Percentiles rank a stretch among this genome's conserved stretches.
These are phyloP conservation scores for Hirsutella minnesotensis DNA, from an alignment of 2,329 filamentous ascomycete species.

Conservation along the genomic window DNA sequence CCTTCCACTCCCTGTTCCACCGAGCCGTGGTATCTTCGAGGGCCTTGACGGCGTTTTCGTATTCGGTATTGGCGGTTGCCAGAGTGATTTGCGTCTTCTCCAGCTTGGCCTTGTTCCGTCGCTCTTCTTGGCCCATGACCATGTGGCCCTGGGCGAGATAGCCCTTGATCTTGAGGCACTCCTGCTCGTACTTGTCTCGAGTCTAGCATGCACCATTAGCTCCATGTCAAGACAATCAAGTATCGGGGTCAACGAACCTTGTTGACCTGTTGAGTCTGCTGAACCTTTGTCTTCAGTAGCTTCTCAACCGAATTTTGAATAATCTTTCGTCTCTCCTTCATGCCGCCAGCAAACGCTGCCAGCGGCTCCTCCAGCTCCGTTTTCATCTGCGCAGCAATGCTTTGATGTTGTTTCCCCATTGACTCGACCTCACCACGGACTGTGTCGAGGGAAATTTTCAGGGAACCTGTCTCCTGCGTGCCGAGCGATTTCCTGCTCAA, in stretches of 20 bases:
- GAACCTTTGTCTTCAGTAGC: constrained; percentile 80
- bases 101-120: constrained; percentile 96
- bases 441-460: constrained; percentile 76
- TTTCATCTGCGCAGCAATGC: constrained; percentile 89
- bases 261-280: constrained; percentile 83
- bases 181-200: constrained; percentile 90
- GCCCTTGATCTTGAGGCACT: constrained; percentile 95
- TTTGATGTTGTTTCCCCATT: constrained; percentile 88
- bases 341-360: constrained; percentile 79
- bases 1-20: constrained; percentile 98
- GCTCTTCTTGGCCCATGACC: constrained; percentile 99
- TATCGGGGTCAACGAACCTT: constrained; percentile 46
- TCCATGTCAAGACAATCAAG: constrained; percentile 8
- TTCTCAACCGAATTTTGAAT: constrained; percentile 91
- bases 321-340: constrained; percentile 96
- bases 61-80: constrained; percentile 81
- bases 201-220: constrained; percentile 37
- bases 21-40: constrained; percentile 89
- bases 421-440: constrained; percentile 81
- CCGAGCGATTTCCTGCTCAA: constrained; percentile 82
- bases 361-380: constrained; percentile 90
- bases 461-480: constrained; percentile 72
- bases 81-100: constrained; percentile 98
- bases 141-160: constrained; percentile 98
- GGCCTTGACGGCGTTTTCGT: constrained; percentile 83